These are phyloP conservation scores for Botryotinia narcissicola DNA, from an alignment of 2,329 filamentous ascomycete species.

Conservation along the genomic window DNA sequence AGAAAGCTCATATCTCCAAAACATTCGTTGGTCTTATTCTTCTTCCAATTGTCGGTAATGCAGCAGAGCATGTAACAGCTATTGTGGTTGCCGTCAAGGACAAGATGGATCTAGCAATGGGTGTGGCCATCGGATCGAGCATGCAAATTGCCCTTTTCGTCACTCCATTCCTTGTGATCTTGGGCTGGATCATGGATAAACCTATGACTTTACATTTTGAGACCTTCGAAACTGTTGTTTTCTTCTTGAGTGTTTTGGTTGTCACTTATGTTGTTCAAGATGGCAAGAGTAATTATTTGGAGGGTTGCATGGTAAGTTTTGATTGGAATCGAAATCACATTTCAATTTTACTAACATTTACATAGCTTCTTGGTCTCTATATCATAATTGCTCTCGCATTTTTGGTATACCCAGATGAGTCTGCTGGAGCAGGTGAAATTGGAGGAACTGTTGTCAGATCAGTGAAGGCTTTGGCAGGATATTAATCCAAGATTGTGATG, in stretches of 20 bases:
- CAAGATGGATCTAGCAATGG: conserved; percentile 73
- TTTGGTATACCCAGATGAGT: conserved; percentile 58
- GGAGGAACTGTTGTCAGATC: conserved; percentile 17
- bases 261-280: conserved; percentile 77
- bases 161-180: conserved; percentile 73
- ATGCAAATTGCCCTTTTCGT: conserved; percentile 80
- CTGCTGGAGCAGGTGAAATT: conserved; percentile 14
- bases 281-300: conserved; percentile 82
- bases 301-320: conserved; percentile 62
- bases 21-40: conserved; percentile 77
- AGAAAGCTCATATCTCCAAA: conserved; percentile 68
- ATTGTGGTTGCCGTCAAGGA: conserved; percentile 70
- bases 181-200: conserved; percentile 69
- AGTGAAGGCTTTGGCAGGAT: conserved; percentile 18
- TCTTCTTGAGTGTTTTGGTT: conserved; percentile 71
- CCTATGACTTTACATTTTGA: conserved; percentile 77
- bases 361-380: conserved; percentile 55
- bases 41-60: conserved; percentile 76
- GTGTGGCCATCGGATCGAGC: conserved; percentile 75
- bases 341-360: conserved; percentile 3
- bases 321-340: no score
- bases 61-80: conserved; percentile 78
- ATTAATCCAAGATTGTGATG: not conserved
- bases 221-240: conserved; percentile 74
- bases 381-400: conserved; percentile 60